These are phyloP conservation scores for Pseudocercospora vitis DNA, from an alignment of 2,329 filamentous ascomycete species.

Conservation along the genomic window DNA sequence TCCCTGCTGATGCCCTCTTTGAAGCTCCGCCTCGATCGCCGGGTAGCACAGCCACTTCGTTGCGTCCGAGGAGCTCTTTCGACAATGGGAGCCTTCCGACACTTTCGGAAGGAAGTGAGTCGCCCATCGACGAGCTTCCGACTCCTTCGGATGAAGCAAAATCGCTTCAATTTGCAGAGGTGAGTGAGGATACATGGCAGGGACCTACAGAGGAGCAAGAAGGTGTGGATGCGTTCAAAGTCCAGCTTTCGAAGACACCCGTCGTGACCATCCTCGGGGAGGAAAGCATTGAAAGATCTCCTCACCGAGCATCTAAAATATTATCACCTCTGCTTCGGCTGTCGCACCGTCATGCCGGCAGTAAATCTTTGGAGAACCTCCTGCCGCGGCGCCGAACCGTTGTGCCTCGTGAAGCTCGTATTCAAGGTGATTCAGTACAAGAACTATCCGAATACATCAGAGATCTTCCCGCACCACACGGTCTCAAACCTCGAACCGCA, in stretches of 20 bases:
- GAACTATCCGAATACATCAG: constrained; percentile 22
- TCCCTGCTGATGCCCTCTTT: constrained; percentile 33
- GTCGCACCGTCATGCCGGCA: neutral
- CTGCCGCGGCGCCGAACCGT: neutral
- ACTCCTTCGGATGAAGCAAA: constrained; percentile 9
- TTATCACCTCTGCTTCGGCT: neutral
- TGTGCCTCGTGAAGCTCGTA: constrained; percentile 21
- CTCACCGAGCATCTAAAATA: neutral
- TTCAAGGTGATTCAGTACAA: constrained; percentile 16
- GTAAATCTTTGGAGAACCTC: neutral
- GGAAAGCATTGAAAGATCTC: neutral
- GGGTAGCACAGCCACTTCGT: constrained; percentile 9
- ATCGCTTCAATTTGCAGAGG: neutral
- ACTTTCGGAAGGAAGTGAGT: constrained; percentile 17
- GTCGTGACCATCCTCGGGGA: neutral
- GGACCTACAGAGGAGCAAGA: neutral
- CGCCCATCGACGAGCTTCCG: constrained; percentile 11
- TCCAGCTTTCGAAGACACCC: neutral
- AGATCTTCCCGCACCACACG: constrained; percentile 16
- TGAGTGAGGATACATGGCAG: neutral
- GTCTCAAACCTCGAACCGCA: constrained; percentile 13
- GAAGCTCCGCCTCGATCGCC: constrained; percentile 21
- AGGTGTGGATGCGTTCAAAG: neutral
- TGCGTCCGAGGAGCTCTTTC: constrained; percentile 11
- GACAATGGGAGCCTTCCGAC: constrained; percentile 15